Evolutionary conservation across 179 eudicot species (phyloP), one percentile per base, ranked within the genome.

Genomic region (Beta lomatogona): DNA sequence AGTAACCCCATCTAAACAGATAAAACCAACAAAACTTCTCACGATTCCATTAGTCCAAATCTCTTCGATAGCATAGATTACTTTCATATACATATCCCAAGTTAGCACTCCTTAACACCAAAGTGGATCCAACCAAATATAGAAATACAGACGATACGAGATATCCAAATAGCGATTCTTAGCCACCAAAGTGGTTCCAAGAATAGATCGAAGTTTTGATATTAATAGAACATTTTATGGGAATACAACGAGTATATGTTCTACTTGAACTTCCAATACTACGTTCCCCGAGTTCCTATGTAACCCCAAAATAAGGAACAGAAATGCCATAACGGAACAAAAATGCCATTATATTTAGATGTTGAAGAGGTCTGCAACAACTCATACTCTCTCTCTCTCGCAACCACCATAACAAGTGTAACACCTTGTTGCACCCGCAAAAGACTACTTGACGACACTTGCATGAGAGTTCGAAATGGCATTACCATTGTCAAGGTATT

Each of bases 261-360:
- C 76, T 52, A 53, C 11, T 50, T 21, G 59, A 72, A 52, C 60
- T 50, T 72, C 59, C 58, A 22, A 71, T 71, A 72, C 28, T 52
- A 50, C 15, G 46, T 70, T 72, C 58, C 59, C 16, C 9, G 19
- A 50, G 60, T 22, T 72, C 21, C 59, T 52, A 50, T 68, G 41
- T 68, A 68, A 68, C 72, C 75, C 55, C 74, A 36, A 71, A 54
- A 28, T 54, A 31, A 9, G 54, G 63, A 73, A 73, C 77, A 53
- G n/a, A 22, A 72, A 54, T 73, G 63, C 61, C 46, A 54, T 54
- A 5, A 73, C 76, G 28, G 46, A 53, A 53, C 63, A 53, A 73
- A 25, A 9, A 71, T 2, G 59, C 18, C 58, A n/a, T 48, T 21
- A 21, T 55, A 46, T 41, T 21, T 15, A 69, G 13, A 45, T 8